Percentiles rank a stretch among this genome's conserved stretches.
phyloP scores from a whole-genome alignment of 768 basidiomycete genomes.

The Boletus sp. region DNA sequence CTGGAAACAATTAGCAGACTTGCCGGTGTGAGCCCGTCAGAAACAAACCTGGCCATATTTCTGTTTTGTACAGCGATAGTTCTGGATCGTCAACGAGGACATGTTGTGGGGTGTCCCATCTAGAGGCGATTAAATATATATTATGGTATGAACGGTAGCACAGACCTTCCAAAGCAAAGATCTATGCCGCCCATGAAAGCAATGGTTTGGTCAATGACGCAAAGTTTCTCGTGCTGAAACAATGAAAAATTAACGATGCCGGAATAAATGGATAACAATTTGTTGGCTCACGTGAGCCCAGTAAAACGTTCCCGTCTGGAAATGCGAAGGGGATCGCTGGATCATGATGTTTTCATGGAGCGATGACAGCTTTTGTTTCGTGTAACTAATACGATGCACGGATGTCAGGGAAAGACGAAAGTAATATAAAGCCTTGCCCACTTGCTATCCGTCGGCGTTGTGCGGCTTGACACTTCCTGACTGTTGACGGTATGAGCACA shows the following conservation, averaged over 20 bases:
- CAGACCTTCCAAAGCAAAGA: slow-evolving; percentile 82
- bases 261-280: background rate
- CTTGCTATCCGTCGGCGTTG: slow-evolving; percentile 94
- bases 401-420: slow-evolving; percentile 4
- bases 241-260: background rate
- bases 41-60: slow-evolving; percentile 81
- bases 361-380: slow-evolving; percentile 75
- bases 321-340: slow-evolving; percentile 95
- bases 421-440: slow-evolving; percentile 33
- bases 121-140: slow-evolving; percentile 25
- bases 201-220: slow-evolving; percentile 95
- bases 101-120: slow-evolving; percentile 98
- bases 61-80: slow-evolving; percentile 48
- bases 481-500: slow-evolving; percentile 37
- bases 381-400: slow-evolving; percentile 51
- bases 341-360: slow-evolving; percentile 94
- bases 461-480: slow-evolving; percentile 92
- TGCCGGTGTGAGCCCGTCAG: background rate
- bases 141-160: background rate
- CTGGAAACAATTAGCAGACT: slow-evolving; percentile 36
- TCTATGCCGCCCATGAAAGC: slow-evolving; percentile 98
- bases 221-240: slow-evolving; percentile 90
- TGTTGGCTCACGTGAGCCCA: slow-evolving; percentile 85
- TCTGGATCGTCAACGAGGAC: slow-evolving; percentile 82
- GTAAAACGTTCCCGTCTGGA: slow-evolving; percentile 95